These are phyloP conservation scores for Penicillium sp. DNA, from an alignment of 2,329 filamentous ascomycete genomes.

Conservation along the genomic window DNA sequence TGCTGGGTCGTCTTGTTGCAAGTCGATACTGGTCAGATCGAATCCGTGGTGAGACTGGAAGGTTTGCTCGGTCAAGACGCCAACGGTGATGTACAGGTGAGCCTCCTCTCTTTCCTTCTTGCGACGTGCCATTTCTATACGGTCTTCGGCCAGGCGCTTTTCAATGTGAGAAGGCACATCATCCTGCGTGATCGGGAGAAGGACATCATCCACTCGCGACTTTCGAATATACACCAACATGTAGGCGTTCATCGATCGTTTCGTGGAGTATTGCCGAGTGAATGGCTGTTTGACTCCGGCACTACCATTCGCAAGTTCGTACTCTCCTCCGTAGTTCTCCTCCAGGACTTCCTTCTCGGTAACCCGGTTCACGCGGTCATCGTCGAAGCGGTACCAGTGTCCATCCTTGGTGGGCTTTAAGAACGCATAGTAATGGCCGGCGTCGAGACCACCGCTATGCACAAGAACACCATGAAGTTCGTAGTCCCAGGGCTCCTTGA, in stretches of 20 bases:
- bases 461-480: constrained; percentile 92
- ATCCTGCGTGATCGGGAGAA: constrained; percentile 68
- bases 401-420: constrained; percentile 90
- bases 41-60: constrained; percentile 79
- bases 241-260: constrained; percentile 81
- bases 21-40: constrained; percentile 70
- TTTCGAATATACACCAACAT: constrained; percentile 98
- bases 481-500: constrained; percentile 83
- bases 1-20: constrained; percentile 58
- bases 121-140: constrained; percentile 66
- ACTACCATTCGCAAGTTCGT: constrained; percentile 56
- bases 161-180: constrained; percentile 80
- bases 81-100: constrained; percentile 83
- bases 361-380: constrained; percentile 92
- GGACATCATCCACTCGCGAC: constrained; percentile 73
- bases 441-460: constrained; percentile 93
- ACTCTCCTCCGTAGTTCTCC: constrained; percentile 94
- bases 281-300: constrained; percentile 59
- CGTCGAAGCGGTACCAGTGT: constrained; percentile 94
- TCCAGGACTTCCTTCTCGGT: constrained; percentile 88
- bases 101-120: constrained; percentile 89
- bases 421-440: constrained; percentile 97
- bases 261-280: constrained; percentile 59
- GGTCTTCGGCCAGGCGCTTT: constrained; percentile 74
- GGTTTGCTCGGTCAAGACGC: constrained; percentile 73